These are phyloP conservation scores for Globisporangium paddicum DNA, from an alignment of 352 stramenopile genomes.

Conservation along the genomic window DNA sequence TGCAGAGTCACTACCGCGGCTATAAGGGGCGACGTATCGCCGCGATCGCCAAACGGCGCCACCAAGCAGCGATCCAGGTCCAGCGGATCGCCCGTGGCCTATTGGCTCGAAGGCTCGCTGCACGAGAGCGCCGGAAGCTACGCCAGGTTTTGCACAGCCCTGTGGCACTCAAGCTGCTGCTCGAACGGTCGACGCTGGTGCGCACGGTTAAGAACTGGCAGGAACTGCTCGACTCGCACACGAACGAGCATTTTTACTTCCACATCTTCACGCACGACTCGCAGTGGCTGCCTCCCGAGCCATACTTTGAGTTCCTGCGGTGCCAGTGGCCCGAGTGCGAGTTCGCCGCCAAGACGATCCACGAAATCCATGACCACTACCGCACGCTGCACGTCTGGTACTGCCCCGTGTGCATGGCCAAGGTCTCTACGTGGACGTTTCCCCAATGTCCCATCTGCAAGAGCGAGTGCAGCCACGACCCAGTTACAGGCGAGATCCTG, in stretches of 20 bases:
- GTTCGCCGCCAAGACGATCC: conserved; percentile 50
- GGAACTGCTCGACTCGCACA: conserved; percentile 72
- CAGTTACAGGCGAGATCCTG: conserved; percentile 46
- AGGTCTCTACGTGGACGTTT: conserved; percentile 63
- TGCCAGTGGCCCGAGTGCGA: conserved; percentile 64
- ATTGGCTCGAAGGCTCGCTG: conserved; percentile 36
- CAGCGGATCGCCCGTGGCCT: conserved; percentile 49
- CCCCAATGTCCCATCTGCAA: conserved; percentile 56
- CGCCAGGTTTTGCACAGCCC: conserved; percentile 67
- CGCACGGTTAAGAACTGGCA: conserved; percentile 70
- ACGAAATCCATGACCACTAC: conserved; percentile 77
- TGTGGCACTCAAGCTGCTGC: conserved; percentile 54
- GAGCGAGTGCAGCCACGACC: conserved; percentile 57
- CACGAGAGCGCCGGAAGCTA: conserved; percentile 37
- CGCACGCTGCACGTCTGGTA: conserved; percentile 63
- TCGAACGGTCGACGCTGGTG: conserved; percentile 61
- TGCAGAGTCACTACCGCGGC: conserved; percentile 61
- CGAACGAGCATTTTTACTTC: conserved; percentile 86
- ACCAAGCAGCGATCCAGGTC: conserved; percentile 54
- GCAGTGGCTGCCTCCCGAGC: conserved; percentile 68
- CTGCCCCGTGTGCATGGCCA: conserved; percentile 70
- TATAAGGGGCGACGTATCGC: conserved; percentile 48
- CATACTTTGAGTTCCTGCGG: conserved; percentile 50
- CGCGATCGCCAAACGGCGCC: conserved; percentile 22
- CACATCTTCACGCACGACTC: conserved; percentile 77